These are phyloP conservation scores for Cladosporium sp. DNA, from an alignment of 2,329 filamentous ascomycete species.

Conservation along the genomic window DNA sequence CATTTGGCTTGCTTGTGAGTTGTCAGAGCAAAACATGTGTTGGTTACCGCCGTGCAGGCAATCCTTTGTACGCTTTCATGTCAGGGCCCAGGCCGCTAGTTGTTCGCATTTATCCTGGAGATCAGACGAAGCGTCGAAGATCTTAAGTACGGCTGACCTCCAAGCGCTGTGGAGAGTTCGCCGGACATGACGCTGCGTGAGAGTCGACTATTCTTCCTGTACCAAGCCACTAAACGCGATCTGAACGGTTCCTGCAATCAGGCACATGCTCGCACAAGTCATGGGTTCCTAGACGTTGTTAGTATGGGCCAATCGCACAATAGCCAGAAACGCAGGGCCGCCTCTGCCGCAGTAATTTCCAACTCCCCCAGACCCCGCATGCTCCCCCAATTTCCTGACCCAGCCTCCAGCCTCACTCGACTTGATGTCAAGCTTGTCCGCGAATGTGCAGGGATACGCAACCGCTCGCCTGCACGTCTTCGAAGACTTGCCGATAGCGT, in stretches of 20 bases:
- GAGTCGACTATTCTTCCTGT: neutral
- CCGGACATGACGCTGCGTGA: conserved; percentile 14
- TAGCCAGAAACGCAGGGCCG: conserved; percentile 14
- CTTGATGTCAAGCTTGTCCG: neutral
- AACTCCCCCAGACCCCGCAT: conserved; percentile 14
- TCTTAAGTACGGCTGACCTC: conserved; percentile 8
- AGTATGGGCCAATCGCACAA: conserved; percentile 7
- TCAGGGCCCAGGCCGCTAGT: conserved; percentile 4
- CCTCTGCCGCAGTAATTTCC: conserved; percentile 14
- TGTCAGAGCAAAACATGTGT: conserved; percentile 11
- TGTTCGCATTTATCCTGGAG: neutral
- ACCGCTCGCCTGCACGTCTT: conserved; percentile 14
- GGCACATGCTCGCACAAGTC: conserved; percentile 16
- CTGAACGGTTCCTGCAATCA: conserved; percentile 17
- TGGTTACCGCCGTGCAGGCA: conserved; percentile 14
- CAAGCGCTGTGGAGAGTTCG: conserved; percentile 4
- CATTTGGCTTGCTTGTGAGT: conserved; percentile 33
- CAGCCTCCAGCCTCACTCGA: conserved; percentile 12
- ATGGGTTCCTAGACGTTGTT: conserved; percentile 14
- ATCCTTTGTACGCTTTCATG: conserved; percentile 15
- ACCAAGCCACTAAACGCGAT: conserved; percentile 11
- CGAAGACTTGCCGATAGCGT: conserved; percentile 1
- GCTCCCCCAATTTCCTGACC: conserved; percentile 3
- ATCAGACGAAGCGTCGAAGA: conserved; percentile 1
- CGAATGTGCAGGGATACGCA: conserved; percentile 15